phyloP scores from a whole-genome alignment of 2,329 filamentous ascomycete genomes.

The Tricladium varicosporioides region DNA sequence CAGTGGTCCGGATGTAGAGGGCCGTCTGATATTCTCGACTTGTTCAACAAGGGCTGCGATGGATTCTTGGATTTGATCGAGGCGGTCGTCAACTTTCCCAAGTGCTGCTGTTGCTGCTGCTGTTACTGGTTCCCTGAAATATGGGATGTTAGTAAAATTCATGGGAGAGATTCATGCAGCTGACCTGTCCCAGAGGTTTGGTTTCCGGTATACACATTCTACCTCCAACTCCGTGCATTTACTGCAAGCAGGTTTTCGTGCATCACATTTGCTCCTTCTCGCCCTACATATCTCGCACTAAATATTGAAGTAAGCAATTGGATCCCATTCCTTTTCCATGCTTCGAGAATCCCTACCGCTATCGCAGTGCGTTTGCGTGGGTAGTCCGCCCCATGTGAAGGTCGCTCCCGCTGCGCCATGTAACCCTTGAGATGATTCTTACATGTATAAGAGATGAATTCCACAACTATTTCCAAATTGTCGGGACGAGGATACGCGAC shows the following conservation, averaged over 20 bases:
- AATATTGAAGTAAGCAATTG: not conserved
- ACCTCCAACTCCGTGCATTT: not conserved
- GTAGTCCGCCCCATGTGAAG: slow-evolving; percentile 1
- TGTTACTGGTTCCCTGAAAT: not conserved
- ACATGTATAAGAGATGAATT: not conserved
- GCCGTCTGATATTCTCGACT: not conserved
- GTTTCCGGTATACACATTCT: not conserved
- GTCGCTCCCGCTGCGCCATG: not conserved
- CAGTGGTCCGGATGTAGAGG: not conserved
- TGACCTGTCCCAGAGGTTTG: slow-evolving; percentile 1
- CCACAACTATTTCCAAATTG: not conserved
- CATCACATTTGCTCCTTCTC: not conserved
- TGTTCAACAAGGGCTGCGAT: not conserved
- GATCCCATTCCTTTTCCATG: not conserved
- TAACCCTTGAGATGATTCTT: not conserved
- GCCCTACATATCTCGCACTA: not conserved
- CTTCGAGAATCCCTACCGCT: not conserved
- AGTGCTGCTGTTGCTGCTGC: slow-evolving; percentile 2
- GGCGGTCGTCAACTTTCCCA: slow-evolving; percentile 1
- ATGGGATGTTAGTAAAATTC: not conserved
- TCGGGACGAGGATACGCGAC: not conserved
- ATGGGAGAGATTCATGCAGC: not conserved
- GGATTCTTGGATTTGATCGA: slow-evolving; percentile 6
- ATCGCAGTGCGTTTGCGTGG: slow-evolving; percentile 5
- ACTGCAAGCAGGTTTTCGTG: not conserved